Evolutionary conservation across 1,284 basidiomycete genomes (phyloP), one percentile per base, ranked within the genome.

Genomic region (Pseudomicrostroma phylloplanum): DNA sequence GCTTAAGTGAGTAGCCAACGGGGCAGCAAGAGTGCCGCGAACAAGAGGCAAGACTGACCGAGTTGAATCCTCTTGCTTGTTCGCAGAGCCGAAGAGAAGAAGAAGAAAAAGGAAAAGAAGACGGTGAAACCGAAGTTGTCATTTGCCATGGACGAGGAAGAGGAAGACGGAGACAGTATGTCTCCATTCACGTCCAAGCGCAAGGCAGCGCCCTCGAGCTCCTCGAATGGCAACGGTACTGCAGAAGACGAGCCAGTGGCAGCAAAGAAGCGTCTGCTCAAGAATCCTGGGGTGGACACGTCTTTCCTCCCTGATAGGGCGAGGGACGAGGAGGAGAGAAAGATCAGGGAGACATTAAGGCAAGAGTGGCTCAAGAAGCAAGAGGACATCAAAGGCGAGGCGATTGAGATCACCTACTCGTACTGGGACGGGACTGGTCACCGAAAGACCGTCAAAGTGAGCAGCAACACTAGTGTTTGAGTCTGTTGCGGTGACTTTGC

Each of bases 371-470:
- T 97, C 40, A 83, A 83, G 63, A 88, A 87, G 77, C 94, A 99
- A 75, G 92, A 93, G 68, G 84, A 87, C 46, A 85, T 90, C 72
- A 96, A 96, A 81, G 82, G 85, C 49, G 92, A 94, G 72, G 88
- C 91, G 26, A 89, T 96, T 61, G 91, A 94, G 78, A 85, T 96
- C 68, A 88, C 88, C 0, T 99, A 97, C 78, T 96, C 92, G 0
- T 98, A 89, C 80, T 99, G 96, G 96, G 94, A 99, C 77, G 94
- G 94, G 4, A 92, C 89, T 72, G 96, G 96, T 0, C 96, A 98
- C 81, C 84, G 94, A 49, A 96, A 94, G 82, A 88, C 87, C 41
- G 93, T 96, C 30, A 17, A 84, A 9, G 30, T 36, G 30, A 36
- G 30, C 30, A 36, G 30, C 30, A 36, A 36, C 9, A 9, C 4